Evolutionary conservation across 169 alveolate species (phyloP).

Genomic region (Plasmodium gonderi): DNA sequence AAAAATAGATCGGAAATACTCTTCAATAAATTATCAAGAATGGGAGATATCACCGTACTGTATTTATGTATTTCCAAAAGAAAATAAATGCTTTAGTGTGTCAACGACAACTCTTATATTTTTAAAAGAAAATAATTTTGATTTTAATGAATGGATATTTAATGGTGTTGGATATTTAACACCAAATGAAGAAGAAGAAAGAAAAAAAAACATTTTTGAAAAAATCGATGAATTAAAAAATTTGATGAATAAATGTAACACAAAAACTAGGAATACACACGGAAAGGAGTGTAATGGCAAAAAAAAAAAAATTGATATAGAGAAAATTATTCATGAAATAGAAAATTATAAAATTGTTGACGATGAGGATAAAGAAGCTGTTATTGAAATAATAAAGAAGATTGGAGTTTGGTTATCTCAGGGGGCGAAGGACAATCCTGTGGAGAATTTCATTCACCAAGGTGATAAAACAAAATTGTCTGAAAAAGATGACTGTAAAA

Average conservation of each 20-base stretch:
- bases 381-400: constrained; percentile 76
- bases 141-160: constrained; percentile 88
- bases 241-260: constrained; percentile 48
- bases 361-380: constrained; percentile 80
- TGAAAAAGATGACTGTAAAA: neutral
- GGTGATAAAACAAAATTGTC: neutral
- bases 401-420: constrained; percentile 51
- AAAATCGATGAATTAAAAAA: constrained; percentile 76
- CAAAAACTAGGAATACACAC: constrained; percentile 9
- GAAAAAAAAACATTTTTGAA: constrained; percentile 74
- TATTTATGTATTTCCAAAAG: constrained; percentile 85
- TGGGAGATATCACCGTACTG: constrained; percentile 90
- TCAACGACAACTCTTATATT: constrained; percentile 85
- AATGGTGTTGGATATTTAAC: constrained; percentile 86
- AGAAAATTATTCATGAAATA: constrained; percentile 43
- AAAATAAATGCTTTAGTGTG: constrained; percentile 83
- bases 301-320: constrained; percentile 51
- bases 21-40: constrained; percentile 26
- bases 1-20: neutral
- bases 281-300: neutral
- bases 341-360: constrained; percentile 77
- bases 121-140: constrained; percentile 88
- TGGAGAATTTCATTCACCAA: neutral
- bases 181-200: constrained; percentile 84
- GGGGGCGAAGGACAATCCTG: neutral